phyloP scores from a whole-genome alignment of 179 eudicot genomes.

The Carnegiea gigantea region DNA sequence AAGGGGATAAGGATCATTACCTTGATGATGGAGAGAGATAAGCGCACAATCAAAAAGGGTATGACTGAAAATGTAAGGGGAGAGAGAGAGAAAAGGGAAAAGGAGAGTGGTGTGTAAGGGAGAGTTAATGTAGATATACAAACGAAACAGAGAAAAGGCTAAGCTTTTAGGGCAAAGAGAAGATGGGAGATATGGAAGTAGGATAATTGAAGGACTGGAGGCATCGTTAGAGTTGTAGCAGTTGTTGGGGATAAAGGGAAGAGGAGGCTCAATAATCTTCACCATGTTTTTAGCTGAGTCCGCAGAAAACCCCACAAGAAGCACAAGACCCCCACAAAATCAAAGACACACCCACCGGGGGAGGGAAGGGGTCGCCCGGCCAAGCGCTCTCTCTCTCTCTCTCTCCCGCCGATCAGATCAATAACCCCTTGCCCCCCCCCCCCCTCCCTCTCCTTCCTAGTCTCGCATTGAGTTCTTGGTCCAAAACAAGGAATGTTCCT shows the following conservation, averaged over 20 bases:
- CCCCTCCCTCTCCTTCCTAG: background rate
- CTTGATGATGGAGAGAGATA: background rate
- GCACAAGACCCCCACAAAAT: background rate
- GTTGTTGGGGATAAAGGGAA: constrained; percentile 23
- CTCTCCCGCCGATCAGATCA: background rate
- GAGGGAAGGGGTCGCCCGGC: too few species aligned
- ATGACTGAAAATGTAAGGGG: background rate
- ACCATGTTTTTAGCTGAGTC: constrained; percentile 34
- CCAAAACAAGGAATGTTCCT: too few species aligned
- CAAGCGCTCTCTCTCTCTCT: constrained; percentile 7
- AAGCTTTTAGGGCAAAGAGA: constrained; percentile 10
- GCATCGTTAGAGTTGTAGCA: background rate
- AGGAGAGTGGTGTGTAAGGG: too few species aligned
- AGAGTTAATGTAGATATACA: background rate
- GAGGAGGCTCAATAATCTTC: constrained; percentile 35
- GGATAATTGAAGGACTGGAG: background rate
- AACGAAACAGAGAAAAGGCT: constrained; percentile 10
- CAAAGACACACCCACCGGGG: background rate
- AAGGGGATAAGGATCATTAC: background rate
- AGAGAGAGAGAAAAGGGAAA: background rate
- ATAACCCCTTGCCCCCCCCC: background rate
- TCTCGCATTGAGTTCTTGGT: too few species aligned
- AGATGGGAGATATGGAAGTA: background rate
- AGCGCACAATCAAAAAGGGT: background rate
- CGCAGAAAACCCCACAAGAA: too few species aligned